Evolutionary conservation across 2,329 filamentous ascomycete species (phyloP).

Genomic region (Fusarium penzigii): DNA sequence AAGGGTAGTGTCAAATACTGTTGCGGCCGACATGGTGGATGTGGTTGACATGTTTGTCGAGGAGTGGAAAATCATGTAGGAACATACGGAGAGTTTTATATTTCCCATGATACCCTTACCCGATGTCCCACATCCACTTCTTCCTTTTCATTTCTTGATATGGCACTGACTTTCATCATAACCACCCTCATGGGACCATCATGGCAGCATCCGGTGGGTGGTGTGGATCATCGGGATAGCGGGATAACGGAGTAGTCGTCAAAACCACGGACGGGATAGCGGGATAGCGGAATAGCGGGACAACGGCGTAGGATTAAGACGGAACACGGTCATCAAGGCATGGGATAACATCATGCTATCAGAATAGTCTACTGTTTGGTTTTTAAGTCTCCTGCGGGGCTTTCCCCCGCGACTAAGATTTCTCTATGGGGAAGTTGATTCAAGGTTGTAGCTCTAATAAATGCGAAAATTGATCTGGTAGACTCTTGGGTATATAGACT

Average conservation of each 20-base stretch:
- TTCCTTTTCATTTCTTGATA: conserved; percentile 4
- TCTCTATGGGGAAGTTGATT: conserved; percentile 1
- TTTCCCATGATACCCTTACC: no score
- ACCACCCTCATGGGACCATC: no score
- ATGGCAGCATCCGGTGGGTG: no score
- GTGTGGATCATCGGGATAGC: background rate
- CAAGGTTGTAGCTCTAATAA: background rate
- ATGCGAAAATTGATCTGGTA: background rate
- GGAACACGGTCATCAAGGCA: no score
- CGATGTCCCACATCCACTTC: no score
- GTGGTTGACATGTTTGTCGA: background rate
- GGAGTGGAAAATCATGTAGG: background rate
- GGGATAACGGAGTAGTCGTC: no score
- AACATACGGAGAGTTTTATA: no score
- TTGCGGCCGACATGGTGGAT: conserved; percentile 13
- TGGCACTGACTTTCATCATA: background rate
- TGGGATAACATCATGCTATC: background rate
- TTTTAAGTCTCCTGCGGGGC: conserved; percentile 1
- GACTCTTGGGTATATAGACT: conserved; percentile 2
- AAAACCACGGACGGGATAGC: no score
- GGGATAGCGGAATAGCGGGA: conserved; percentile 16
- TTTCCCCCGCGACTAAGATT: conserved; percentile 3
- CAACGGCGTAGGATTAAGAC: conserved; percentile 8
- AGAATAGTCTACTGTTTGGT: background rate
- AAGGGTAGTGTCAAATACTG: conserved; percentile 48